Evolutionary conservation across 495 filamentous ascomycete genomes (phyloP).

Genomic region (Xylaria scruposa): DNA sequence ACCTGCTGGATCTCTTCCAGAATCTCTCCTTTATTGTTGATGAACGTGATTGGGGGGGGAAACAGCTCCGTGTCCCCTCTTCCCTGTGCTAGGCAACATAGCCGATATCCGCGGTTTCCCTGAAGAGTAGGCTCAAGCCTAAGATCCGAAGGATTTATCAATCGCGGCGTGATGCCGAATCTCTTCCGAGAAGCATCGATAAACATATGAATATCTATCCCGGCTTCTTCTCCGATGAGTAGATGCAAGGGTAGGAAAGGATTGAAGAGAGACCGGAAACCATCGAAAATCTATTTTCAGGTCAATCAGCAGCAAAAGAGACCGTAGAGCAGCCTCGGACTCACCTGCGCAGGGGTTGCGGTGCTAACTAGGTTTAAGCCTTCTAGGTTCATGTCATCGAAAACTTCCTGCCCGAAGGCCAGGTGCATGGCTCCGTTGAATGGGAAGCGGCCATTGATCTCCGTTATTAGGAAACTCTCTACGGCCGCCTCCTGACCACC

Average conservation of each 20-base stretch:
- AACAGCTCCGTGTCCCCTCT: background rate
- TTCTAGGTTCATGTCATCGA: slow-evolving; percentile 21
- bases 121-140: slow-evolving; percentile 29
- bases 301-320: background rate
- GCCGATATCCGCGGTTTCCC: slow-evolving; percentile 30
- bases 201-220: slow-evolving; percentile 46
- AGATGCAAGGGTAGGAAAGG: slow-evolving; percentile 41
- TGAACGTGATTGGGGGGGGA: slow-evolving; percentile 21
- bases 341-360: background rate
- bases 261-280: slow-evolving; percentile 34
- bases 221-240: slow-evolving; percentile 44
- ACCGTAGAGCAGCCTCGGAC: background rate
- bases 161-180: slow-evolving; percentile 33
- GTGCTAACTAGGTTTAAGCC: background rate
- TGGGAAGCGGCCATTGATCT: slow-evolving; percentile 56
- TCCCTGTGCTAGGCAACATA: slow-evolving; percentile 36
- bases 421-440: slow-evolving; percentile 47
- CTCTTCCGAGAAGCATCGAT: slow-evolving; percentile 29
- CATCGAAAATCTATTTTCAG: slow-evolving; percentile 28
- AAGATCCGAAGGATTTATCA: slow-evolving; percentile 27
- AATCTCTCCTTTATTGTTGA: slow-evolving; percentile 33
- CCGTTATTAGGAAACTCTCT: slow-evolving; percentile 47
- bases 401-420: slow-evolving; percentile 35
- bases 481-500: background rate
- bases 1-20: slow-evolving; percentile 51